A percentile compares a stretch with the other conserved stretches of the same genome.
Evolutionary conservation across 805 yeast species (phyloP).

Genomic region (Cyberlindnera euphorbiae): DNA sequence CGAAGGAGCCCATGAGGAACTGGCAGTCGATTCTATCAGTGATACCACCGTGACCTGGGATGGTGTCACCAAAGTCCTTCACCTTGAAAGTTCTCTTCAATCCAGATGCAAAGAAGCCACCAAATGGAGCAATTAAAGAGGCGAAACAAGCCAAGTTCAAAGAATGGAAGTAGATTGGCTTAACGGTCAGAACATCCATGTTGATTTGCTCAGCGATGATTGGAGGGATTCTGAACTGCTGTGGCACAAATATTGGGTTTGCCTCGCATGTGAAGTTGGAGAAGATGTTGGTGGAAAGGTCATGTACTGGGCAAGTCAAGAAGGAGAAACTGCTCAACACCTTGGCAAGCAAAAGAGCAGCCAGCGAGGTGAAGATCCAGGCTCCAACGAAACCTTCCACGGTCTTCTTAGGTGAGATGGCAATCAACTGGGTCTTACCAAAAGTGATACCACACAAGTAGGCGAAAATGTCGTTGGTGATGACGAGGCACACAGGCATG

Average conservation of each 20-base stretch:
- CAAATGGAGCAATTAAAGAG: constrained; percentile 95
- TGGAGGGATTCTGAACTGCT: constrained; percentile 69
- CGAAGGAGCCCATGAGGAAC: constrained; percentile 94
- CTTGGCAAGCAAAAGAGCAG: constrained; percentile 63
- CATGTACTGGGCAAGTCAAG: constrained; percentile 82
- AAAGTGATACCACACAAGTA: constrained; percentile 95
- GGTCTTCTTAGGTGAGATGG: constrained; percentile 94
- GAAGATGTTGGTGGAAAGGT: constrained; percentile 56
- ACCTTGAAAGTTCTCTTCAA: constrained; percentile 93
- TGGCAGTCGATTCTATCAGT: constrained; percentile 98
- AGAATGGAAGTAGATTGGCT: constrained; percentile 90
- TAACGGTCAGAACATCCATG: constrained; percentile 50
- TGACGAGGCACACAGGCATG: constrained; percentile 86
- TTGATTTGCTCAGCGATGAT: constrained; percentile 49
- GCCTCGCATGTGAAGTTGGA: constrained; percentile 68
- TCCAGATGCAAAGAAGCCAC: constrained; percentile 98
- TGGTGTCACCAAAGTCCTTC: constrained; percentile 96
- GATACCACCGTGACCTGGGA: constrained; percentile 98
- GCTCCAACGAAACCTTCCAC: constrained; percentile 98
- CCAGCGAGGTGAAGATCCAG: constrained; percentile 85
- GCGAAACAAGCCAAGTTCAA: constrained; percentile 88
- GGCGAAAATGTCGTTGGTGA: constrained; percentile 93
- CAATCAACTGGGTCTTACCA: constrained; percentile 88
- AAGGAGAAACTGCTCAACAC: constrained; percentile 62
- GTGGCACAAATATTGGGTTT: constrained; percentile 86